These are phyloP conservation scores for Calonectria honghensis DNA, from an alignment of 2,329 filamentous ascomycete genomes.

Conservation along the genomic window DNA sequence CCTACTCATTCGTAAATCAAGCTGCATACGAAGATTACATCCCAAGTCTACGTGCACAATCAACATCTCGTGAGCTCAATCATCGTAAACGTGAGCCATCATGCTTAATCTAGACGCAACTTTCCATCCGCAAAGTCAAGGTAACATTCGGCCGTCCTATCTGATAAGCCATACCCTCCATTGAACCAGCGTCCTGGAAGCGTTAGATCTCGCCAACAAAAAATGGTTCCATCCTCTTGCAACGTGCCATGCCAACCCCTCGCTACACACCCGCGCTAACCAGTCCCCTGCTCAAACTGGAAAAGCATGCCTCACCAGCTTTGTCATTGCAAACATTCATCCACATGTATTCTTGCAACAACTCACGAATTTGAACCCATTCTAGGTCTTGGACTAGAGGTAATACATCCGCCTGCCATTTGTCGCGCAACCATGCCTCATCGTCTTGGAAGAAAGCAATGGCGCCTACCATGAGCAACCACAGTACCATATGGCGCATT, in stretches of 20 bases:
- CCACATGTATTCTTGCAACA: slow-evolving; percentile 21
- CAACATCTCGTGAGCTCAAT: background rate
- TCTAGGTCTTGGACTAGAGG: background rate
- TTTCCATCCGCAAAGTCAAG: background rate
- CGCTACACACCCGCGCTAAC: slow-evolving; percentile 17
- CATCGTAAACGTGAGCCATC: background rate
- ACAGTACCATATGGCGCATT: background rate
- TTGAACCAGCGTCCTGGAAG: slow-evolving; percentile 12
- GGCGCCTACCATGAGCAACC: background rate
- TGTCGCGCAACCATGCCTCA: background rate
- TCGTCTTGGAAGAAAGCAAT: slow-evolving; percentile 3
- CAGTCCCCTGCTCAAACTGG: slow-evolving; percentile 2
- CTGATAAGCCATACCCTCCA: slow-evolving; percentile 2
- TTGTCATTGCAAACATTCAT: background rate
- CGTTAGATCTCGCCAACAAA: background rate
- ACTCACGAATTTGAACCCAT: background rate
- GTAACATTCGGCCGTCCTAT: background rate
- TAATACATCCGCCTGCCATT: slow-evolving; percentile 1
- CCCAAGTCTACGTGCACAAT: background rate
- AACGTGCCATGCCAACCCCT: slow-evolving; percentile 22
- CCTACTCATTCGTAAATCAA: background rate
- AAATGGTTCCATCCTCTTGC: slow-evolving; percentile 19
- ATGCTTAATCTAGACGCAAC: background rate
- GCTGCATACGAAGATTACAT: background rate
- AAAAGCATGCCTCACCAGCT: background rate